Base-by-base conservation (phyloP, 2,329 filamentous ascomycete genomes). In the Trichoderma lentiforme region DNA sequence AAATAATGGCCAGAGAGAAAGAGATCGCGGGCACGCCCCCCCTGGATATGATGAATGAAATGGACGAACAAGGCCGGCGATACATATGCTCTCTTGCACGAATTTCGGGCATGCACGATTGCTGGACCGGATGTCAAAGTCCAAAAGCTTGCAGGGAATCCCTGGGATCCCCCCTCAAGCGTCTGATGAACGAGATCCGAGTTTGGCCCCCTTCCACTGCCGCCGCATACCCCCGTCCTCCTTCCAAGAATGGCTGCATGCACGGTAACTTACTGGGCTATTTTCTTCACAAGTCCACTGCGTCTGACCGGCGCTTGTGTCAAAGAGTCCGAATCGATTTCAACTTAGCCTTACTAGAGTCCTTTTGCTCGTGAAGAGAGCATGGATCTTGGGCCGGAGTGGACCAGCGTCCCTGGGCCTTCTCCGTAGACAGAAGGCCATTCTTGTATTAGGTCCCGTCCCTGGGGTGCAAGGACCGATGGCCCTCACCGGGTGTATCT, bases 201-300 rank as follows among this genome's bases (percentile, higher is more conserved):
- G 57, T 71, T 66, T 51, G 34, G 65, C 71, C 57, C 71, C 67
- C 67, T 62, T 62, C 56, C 65, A 60, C 47, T 68, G 60, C 71
- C 64, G 58, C 60, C 60, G 28, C 61, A 21, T 67, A 60, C 60
- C 64, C 71, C 71, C 47, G 58, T 70, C 36, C 84, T 85, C 83
- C 84, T 86, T 85, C 84, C 84, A 80, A 84, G 82, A 83, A 81
- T 78, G 83, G 84, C 81, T 81, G 81, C 82, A 81, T 83, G 80
- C 81, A 81, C 81, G 82, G 80, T 26, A 53, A 64, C 24, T 58
- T 70, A 18, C 30, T 64, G 71, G 71, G 66, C 32, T 65, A 53
- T 64, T 75, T 70, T 72, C 66, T 63, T 28, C 63, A 34, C 39
- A 66, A 77, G 74, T 73, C 75, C 75, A 75, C 77, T 75, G 76